Evolutionary conservation across 2,329 filamentous ascomycete genomes (phyloP), one percentile per base, ranked within the genome.

Genomic region (Zymoseptoria passerinii): DNA sequence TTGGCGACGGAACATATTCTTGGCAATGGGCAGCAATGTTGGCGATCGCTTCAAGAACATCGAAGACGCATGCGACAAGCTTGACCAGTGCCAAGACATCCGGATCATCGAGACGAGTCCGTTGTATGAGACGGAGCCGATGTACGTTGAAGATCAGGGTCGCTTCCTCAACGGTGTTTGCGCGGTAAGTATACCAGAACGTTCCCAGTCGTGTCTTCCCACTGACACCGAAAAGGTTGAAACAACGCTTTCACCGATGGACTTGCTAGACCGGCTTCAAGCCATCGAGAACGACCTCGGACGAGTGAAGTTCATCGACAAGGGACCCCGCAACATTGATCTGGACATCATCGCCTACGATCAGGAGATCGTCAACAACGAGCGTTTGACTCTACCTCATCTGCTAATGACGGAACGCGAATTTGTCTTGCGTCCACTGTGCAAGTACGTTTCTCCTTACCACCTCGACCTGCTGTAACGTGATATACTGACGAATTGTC

Each of bases 241-340:
- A 75, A 97, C 94, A 4, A 81, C 78, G 2, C 75, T 96, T 9
- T 80, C 82, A 18, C 92, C 94, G 0, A 75, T 92, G 50, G 81
- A 84, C 50, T 81, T 99, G 18, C 77, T 99, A 27, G 86, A 95
- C 69, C 77, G 83, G 59, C 81, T 99, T 1, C 92, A 99, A 71
- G 81, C 81, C 29, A 92, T 99, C 66, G 94, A 99, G 71, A 84
- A 82, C 52, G 77, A 78, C 0, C 82, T 96, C 70, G 92, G 92
- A 0, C 83, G 94, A 57, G 82, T 84, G 62, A 96, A 96, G 73
- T 67, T 90, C 50, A 83, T 97, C 49, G 90, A 96, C 68, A 99
- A 99, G 71, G 94, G 94, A 0, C 94, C 94, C 1, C 83, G 94
- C 28, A 95, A 91, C 69, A 96, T 99, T 61, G 94, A 99, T 69